Evolutionary conservation across 2,329 filamentous ascomycete genomes (phyloP).

Genomic region (Metarhizium humberi): DNA sequence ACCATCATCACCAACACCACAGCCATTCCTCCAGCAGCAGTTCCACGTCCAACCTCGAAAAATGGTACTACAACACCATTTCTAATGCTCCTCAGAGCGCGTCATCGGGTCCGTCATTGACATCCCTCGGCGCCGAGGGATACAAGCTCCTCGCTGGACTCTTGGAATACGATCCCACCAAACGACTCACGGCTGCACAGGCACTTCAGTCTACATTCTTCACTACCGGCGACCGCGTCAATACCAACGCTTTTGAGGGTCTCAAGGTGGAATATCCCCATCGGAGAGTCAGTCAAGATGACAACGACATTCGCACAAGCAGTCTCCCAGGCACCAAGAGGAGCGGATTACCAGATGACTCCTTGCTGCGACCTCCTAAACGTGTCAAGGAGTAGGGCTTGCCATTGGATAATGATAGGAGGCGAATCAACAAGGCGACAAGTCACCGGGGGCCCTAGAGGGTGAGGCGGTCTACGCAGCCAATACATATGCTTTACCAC

Average conservation of each 20-base stretch:
- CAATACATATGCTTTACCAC: too few species aligned
- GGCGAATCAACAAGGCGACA: too few species aligned
- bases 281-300: conserved; percentile 82
- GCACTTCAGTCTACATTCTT: conserved; percentile 93
- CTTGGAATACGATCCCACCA: conserved; percentile 86
- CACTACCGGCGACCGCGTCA: conserved; percentile 60
- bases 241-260: conserved; percentile 83
- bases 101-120: conserved; percentile 27
- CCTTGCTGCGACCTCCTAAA: conserved; percentile 53
- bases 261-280: conserved; percentile 83
- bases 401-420: neutral
- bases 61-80: conserved; percentile 68
- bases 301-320: conserved; percentile 88
- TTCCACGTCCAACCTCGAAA: conserved; percentile 52
- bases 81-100: conserved; percentile 38
- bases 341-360: conserved; percentile 75
- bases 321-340: conserved; percentile 88
- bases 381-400: conserved; percentile 44
- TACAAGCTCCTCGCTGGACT: conserved; percentile 73
- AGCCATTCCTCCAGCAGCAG: conserved; percentile 10
- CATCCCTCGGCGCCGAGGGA: conserved; percentile 64
- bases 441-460: too few species aligned
- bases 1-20: conserved; percentile 17
- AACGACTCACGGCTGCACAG: conserved; percentile 76
- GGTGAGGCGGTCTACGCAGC: too few species aligned